Evolutionary conservation across 2,329 filamentous ascomycete genomes (phyloP).

Genomic region (Bipolaris bicolor): DNA sequence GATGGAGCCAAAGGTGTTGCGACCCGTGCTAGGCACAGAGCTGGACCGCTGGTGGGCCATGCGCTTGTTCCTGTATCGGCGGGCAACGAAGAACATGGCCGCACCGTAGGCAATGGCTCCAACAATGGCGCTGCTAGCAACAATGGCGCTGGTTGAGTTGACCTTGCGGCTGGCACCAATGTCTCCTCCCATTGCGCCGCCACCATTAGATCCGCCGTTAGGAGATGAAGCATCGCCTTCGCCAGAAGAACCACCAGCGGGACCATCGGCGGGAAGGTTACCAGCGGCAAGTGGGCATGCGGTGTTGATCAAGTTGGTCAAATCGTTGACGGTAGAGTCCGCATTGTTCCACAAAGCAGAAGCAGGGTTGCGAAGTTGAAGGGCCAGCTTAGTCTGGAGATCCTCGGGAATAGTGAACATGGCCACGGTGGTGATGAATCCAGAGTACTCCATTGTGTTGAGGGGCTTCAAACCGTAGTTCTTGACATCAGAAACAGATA

Average conservation of each 20-base stretch:
- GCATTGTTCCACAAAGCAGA: conserved; percentile 77
- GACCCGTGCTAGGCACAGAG: conserved; percentile 75
- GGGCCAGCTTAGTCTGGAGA: conserved; percentile 62
- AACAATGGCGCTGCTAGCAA: conserved; percentile 77
- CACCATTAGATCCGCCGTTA: conserved; percentile 49
- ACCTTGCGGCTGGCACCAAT: conserved; percentile 62
- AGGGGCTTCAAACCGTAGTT: conserved; percentile 78
- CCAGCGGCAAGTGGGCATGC: conserved; percentile 71
- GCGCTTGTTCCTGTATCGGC: conserved; percentile 87
- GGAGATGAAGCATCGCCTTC: conserved; percentile 46
- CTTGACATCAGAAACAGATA: conserved; percentile 58
- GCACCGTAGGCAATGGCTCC: conserved; percentile 88
- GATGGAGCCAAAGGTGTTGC: conserved; percentile 48
- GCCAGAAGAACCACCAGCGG: conserved; percentile 47
- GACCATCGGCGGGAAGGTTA: conserved; percentile 46
- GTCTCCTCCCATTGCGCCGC: conserved; percentile 58
- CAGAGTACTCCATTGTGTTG: conserved; percentile 70
- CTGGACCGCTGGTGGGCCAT: conserved; percentile 76
- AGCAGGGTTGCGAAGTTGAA: conserved; percentile 73
- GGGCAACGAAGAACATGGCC: conserved; percentile 91
- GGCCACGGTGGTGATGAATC: conserved; percentile 82
- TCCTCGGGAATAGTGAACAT: conserved; percentile 56
- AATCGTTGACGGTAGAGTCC: conserved; percentile 67
- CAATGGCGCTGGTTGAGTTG: conserved; percentile 68
- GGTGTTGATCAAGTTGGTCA: conserved; percentile 84